Conservation (phyloP, 106 monocot genomes). For the Dioscorea dumetorum region DNA sequence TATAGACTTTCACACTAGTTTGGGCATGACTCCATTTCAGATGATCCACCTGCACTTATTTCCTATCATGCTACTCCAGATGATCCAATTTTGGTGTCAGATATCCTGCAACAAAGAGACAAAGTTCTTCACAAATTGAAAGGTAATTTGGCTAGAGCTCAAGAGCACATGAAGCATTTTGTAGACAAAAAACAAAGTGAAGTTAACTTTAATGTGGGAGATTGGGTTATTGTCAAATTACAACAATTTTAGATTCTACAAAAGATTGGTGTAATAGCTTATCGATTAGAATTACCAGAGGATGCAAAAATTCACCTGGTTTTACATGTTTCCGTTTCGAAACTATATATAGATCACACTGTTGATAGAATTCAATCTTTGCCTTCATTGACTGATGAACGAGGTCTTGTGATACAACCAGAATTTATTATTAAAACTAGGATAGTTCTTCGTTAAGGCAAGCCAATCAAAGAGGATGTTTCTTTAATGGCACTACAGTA, state of each 20-base stretch:
- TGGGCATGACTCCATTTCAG: not conserved
- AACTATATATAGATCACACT: no score
- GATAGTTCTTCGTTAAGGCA: no score
- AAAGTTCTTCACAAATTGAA: not conserved
- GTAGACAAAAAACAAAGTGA: not conserved
- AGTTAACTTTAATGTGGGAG: not conserved
- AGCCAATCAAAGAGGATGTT: no score
- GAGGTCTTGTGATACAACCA: no score
- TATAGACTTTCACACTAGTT: not conserved
- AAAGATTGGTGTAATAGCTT: not conserved
- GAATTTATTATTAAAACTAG: no score
- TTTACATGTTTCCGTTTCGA: slow-evolving; percentile 6
- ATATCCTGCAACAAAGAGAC: no score
- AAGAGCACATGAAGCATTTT: not conserved
- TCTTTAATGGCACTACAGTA: no score
- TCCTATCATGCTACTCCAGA: not conserved
- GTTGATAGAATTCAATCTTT: no score
- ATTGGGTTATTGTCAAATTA: not conserved
- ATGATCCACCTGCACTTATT: not conserved
- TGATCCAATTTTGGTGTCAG: not conserved
- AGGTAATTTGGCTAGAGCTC: no score
- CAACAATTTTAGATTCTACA: not conserved
- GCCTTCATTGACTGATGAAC: no score
- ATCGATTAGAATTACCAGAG: not conserved
- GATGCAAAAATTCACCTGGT: not conserved